phyloP scores from a whole-genome alignment of 2,329 filamentous ascomycete species.

The Neurospora sp. region DNA sequence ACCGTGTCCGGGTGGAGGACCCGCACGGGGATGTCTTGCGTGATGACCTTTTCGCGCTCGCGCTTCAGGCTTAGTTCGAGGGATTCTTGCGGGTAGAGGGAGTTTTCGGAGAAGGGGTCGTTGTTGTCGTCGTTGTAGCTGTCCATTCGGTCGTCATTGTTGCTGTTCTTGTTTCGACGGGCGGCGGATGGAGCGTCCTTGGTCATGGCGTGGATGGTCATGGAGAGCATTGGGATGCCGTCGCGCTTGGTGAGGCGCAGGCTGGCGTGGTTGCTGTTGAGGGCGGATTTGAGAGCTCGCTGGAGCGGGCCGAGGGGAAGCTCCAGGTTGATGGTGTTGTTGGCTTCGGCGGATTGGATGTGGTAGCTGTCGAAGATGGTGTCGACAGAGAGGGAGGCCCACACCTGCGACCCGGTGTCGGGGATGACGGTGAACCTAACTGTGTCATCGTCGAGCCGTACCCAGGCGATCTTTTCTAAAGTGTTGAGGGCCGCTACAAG shows the following conservation, averaged over 20 bases:
- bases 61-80: constrained; percentile 49
- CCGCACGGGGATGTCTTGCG: constrained; percentile 90
- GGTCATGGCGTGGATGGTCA: constrained; percentile 78
- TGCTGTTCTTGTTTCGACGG: constrained; percentile 23
- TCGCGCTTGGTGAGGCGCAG: constrained; percentile 91
- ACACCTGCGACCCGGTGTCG: constrained; percentile 89
- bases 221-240: constrained; percentile 71
- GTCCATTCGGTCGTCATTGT: constrained; percentile 24
- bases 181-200: constrained; percentile 31
- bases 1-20: constrained; percentile 76
- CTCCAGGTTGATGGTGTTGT: constrained; percentile 94
- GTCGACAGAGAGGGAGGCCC: constrained; percentile 67
- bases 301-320: constrained; percentile 80
- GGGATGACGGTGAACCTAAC: constrained; percentile 94
- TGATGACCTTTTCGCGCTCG: constrained; percentile 84
- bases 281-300: constrained; percentile 81
- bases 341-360: constrained; percentile 70
- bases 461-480: constrained; percentile 77
- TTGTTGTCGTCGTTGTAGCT: constrained; percentile 28
- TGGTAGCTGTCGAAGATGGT: constrained; percentile 80
- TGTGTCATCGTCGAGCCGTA: constrained; percentile 76
- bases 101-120: constrained; percentile 34
- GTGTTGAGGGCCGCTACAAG: constrained; percentile 54
- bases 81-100: constrained; percentile 35
- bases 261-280: constrained; percentile 69